Base-by-base conservation (phyloP, 257 asterid genomes). In the Cordia subcordata region DNA sequence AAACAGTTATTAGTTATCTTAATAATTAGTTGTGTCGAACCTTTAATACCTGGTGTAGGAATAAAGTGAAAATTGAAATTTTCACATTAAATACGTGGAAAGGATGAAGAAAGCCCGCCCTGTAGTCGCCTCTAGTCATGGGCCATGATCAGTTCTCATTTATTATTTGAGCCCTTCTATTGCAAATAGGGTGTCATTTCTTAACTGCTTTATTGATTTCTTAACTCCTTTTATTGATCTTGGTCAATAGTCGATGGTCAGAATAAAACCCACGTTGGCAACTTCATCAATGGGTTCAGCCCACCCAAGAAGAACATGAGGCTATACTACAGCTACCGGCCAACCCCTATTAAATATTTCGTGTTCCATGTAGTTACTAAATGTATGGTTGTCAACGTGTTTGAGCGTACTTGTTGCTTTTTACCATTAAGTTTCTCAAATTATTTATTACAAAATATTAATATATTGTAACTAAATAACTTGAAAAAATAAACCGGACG, bases 71-170 rank as follows among this genome's bases (percentile, higher is more conserved):
- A n/a, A n/a, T n/a, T n/a, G n/a, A n/a, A n/a, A n/a, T n/a, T n/a
- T n/a, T n/a, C n/a, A n/a, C n/a, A n/a, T n/a, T n/a, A n/a, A n/a
- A n/a, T n/a, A n/a, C n/a, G n/a, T n/a, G n/a, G n/a, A n/a, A n/a
- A n/a, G n/a, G n/a, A n/a, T n/a, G n/a, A n/a, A n/a, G n/a, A n/a
- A n/a, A n/a, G n/a, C n/a, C n/a, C n/a, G n/a, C n/a, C n/a, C n/a
- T n/a, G n/a, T n/a, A n/a, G n/a, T n/a, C n/a, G n/a, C n/a, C n/a
- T n/a, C n/a, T 53, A 11, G 32, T 47, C 58, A 62, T 66, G 82
- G 74, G 62, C 74, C 69, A 71, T 51, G n/a, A 10, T 0, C 21
- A 42, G 15, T 55, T 47, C 59, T 66, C 66, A 80, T 68, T 74
- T 65, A 76, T 32, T 68, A 45, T 27, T 12, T 17, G 15, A 61